These are phyloP conservation scores for Trichoderma citrinoviride DNA, from an alignment of 2,329 filamentous ascomycete species.

Conservation along the genomic window DNA sequence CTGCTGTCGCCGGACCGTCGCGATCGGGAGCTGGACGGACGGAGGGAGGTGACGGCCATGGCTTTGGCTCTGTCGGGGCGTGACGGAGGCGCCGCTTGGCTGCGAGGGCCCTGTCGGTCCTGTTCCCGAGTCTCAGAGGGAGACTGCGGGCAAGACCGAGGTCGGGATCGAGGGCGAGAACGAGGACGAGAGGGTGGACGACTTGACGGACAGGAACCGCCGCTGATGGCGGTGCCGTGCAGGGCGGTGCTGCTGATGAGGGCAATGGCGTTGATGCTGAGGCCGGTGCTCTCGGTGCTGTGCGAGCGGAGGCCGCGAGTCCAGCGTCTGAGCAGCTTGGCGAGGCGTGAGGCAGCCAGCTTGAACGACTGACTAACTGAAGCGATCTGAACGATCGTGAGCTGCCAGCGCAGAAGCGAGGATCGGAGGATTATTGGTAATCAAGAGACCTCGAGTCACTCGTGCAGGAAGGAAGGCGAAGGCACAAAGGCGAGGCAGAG, in stretches of 20 bases:
- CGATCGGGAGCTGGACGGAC: constrained; percentile 43
- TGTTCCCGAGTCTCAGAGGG: too few relatives aligned
- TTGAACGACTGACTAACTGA: neutral
- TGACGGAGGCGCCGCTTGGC: neutral
- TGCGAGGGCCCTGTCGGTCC: neutral
- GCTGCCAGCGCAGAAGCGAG: too few relatives aligned
- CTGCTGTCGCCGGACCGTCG: constrained; percentile 40
- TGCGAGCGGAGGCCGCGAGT: constrained; percentile 10
- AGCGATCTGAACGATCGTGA: too few relatives aligned
- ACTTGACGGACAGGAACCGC: neutral
- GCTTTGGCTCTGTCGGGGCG: neutral
- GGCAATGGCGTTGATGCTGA: neutral
- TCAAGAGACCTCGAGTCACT: neutral
- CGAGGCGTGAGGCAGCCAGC: constrained; percentile 8
- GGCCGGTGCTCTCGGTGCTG: neutral
- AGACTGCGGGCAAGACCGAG: too few relatives aligned
- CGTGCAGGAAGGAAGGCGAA: neutral
- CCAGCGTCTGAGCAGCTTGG: constrained; percentile 9
- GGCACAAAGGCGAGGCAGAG: too few relatives aligned
- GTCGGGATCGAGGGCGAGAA: too few relatives aligned
- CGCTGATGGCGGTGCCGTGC: neutral
- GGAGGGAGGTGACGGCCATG: constrained; percentile 40
- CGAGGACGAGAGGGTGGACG: neutral
- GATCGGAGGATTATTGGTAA: neutral
- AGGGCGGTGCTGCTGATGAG: neutral